Conservation (phyloP, 331 rosid genomes). For the Dryas integrifolia region DNA sequence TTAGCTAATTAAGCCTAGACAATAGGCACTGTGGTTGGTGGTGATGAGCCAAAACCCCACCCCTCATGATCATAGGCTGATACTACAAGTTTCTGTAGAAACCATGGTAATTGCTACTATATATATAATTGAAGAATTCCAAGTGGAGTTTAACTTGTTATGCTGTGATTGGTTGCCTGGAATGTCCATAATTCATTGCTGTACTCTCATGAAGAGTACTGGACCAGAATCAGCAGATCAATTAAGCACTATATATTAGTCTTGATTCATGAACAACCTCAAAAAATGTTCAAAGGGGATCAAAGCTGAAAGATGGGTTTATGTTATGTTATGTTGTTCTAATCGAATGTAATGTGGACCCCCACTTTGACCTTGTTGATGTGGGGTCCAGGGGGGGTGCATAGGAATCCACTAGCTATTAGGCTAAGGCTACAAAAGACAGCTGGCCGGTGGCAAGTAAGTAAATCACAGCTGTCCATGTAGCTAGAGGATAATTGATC, state of each 20-base stretch:
- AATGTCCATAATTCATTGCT: background rate
- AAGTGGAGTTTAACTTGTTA: conserved; percentile 9
- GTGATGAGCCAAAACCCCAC: conserved; percentile 46
- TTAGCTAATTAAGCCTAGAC: conserved; percentile 43
- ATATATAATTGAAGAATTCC: background rate
- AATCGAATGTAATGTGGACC: conserved; percentile 28
- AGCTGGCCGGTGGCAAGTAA: conserved; percentile 29
- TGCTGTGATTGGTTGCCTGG: background rate
- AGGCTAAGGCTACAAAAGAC: conserved; percentile 19
- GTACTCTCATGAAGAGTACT: background rate
- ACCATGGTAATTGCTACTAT: background rate
- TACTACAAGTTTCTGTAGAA: background rate
- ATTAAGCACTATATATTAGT: background rate
- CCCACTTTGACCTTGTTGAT: conserved; percentile 42
- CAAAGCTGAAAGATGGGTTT: no score
- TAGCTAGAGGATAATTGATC: conserved; percentile 17
- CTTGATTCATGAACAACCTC: background rate
- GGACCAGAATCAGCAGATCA: background rate
- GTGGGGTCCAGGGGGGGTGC: conserved; percentile 1
- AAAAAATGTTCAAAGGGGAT: no score
- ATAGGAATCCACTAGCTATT: conserved; percentile 28
- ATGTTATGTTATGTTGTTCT: conserved; percentile 1
- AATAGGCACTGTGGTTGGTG: conserved; percentile 58
- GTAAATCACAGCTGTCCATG: conserved; percentile 43
- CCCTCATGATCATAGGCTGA: background rate